Conservation (phyloP, 495 filamentous ascomycete genomes). For the Penicillium diatomitis region DNA sequence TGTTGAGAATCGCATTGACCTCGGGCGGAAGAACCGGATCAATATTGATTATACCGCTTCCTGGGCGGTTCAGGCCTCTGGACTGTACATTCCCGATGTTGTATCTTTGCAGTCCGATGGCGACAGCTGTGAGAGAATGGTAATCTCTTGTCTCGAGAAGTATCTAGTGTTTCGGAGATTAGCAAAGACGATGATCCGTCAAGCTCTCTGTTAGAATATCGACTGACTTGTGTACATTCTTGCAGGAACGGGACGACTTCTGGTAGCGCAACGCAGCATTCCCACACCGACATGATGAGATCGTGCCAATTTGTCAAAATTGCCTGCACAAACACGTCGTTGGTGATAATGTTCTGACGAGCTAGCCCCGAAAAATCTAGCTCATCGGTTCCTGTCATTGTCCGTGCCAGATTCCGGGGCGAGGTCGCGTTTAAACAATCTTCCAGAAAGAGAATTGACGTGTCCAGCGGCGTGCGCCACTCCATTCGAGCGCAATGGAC, state of each 20-base stretch:
- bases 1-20: conserved; percentile 15
- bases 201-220: neutral
- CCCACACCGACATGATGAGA: conserved; percentile 29
- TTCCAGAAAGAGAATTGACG: conserved; percentile 26
- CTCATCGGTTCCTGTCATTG: conserved; percentile 19
- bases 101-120: conserved; percentile 28
- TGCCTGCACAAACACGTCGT: conserved; percentile 9
- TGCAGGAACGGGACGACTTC: conserved; percentile 23
- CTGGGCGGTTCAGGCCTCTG: conserved; percentile 5
- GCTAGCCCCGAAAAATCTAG: conserved; percentile 19
- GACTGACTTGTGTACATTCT: conserved; percentile 27
- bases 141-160: conserved; percentile 23
- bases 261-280: conserved; percentile 33
- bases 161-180: conserved; percentile 14
- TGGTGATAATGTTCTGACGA: conserved; percentile 12
- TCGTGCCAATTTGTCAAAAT: conserved; percentile 22
- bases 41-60: conserved; percentile 11
- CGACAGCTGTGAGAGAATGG: conserved; percentile 28
- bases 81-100: conserved; percentile 17
- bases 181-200: neutral
- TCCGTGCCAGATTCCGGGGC: conserved; percentile 22
- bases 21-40: conserved; percentile 19
- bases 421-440: conserved; percentile 23
- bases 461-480: conserved; percentile 26
- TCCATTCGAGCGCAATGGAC: conserved; percentile 26